Conservation (phyloP, 176 grass and related monocot species). For the Chloris gayana region DNA sequence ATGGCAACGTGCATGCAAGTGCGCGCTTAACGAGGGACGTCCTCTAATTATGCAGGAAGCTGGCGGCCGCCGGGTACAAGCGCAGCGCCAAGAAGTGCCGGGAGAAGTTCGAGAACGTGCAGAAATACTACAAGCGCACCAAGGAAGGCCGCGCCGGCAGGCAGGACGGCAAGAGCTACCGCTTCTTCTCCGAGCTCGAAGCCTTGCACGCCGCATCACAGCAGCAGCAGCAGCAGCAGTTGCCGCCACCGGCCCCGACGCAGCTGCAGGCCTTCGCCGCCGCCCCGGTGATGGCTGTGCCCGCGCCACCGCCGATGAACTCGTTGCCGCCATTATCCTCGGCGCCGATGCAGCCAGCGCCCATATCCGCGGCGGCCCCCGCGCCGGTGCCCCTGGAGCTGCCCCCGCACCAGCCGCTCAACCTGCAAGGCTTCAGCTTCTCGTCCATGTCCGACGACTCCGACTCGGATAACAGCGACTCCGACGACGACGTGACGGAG, state of each 20-base stretch:
- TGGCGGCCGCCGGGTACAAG: conserved; percentile 75
- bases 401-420: conserved; percentile 30
- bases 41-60: conserved; percentile 56
- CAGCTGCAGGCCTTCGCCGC: conserved; percentile 16
- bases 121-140: conserved; percentile 99
- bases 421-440: conserved; percentile 64
- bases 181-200: conserved; percentile 82
- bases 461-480: conserved; percentile 62
- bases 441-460: conserved; percentile 71
- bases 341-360: conserved; percentile 43
- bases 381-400: conserved; percentile 24
- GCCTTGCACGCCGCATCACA: conserved; percentile 64
- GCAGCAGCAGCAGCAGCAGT: neutral
- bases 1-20: conserved; percentile 26
- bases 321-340: conserved; percentile 25
- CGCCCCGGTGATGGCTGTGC: conserved; percentile 13
- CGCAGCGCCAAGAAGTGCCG: conserved; percentile 92
- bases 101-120: conserved; percentile 99
- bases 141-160: conserved; percentile 86
- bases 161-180: conserved; percentile 97
- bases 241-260: neutral
- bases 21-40: neutral
- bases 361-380: conserved; percentile 52
- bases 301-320: conserved; percentile 30
- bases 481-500: conserved; percentile 64